phyloP scores from a whole-genome alignment of 2,329 filamentous ascomycete species.

The Scedosporium aurantiacum region DNA sequence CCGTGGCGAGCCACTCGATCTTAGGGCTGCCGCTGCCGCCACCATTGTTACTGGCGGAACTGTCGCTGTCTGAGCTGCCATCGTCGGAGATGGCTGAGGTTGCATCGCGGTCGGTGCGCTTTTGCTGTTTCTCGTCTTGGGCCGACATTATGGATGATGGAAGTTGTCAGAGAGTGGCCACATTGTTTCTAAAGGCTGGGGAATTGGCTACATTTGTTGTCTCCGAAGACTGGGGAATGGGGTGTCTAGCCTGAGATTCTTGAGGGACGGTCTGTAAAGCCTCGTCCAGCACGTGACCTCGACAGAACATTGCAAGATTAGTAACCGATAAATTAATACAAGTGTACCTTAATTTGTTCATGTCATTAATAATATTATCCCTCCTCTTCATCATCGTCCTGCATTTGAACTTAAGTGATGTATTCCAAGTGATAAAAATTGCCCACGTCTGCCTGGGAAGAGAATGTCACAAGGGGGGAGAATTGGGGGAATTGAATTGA shows the following conservation, averaged over 20 bases:
- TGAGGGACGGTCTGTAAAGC: not conserved
- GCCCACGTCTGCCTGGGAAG: no score
- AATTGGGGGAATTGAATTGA: no score
- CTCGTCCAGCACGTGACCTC: not conserved
- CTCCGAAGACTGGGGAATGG: not conserved
- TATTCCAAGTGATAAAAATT: no score
- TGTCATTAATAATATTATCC: no score
- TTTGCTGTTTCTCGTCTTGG: not conserved
- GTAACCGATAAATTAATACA: no score
- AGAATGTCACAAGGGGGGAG: no score
- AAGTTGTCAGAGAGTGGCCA: not conserved
- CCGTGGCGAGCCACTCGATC: constrained; percentile 62
- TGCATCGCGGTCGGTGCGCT: not conserved
- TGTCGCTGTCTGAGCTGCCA: constrained; percentile 20
- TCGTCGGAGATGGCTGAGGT: not conserved
- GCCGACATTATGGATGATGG: not conserved
- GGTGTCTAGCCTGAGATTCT: not conserved
- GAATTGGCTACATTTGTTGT: not conserved
- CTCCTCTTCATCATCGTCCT: no score
- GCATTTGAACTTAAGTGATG: no score
- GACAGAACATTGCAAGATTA: not conserved
- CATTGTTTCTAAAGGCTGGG: not conserved
- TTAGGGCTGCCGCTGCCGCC: constrained; percentile 17
- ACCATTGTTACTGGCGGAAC: constrained; percentile 20
- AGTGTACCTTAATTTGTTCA: no score